A percentile compares a stretch with the other conserved stretches of the same genome.
Conservation (phyloP, 1,139 yeast genomes). For the Saccharomyces hybrid region DNA sequence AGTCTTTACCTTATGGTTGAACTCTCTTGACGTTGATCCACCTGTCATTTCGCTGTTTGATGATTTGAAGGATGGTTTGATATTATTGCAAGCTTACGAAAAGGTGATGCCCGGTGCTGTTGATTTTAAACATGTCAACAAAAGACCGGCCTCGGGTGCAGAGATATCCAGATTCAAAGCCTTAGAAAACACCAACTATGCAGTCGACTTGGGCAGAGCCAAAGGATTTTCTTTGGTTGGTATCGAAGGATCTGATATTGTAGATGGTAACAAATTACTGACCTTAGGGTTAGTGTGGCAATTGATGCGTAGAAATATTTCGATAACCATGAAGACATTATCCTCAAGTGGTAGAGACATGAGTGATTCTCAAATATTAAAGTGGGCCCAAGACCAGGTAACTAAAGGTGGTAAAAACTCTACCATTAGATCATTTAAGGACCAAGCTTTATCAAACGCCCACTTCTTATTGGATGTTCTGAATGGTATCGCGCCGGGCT, state of each 20-base stretch:
- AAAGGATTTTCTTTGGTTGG: constrained; percentile 92
- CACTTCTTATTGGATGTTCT: constrained; percentile 82
- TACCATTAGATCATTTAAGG: constrained; percentile 77
- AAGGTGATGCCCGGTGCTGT: constrained; percentile 94
- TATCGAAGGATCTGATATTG: constrained; percentile 95
- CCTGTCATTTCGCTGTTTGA: constrained; percentile 87
- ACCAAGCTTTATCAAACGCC: constrained; percentile 65
- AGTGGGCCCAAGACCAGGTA: constrained; percentile 89
- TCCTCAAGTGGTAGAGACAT: constrained; percentile 67
- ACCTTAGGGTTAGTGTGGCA: constrained; percentile 98
- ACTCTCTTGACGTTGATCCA: constrained; percentile 92
- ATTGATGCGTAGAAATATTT: constrained; percentile 93
- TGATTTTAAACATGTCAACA: constrained; percentile 71
- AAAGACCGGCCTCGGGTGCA: constrained; percentile 62
- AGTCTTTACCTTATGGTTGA: constrained; percentile 95
- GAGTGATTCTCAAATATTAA: constrained; percentile 76
- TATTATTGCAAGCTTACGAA: constrained; percentile 86
- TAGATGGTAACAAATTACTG: constrained; percentile 84
- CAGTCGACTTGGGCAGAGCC: constrained; percentile 91
- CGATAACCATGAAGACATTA: constrained; percentile 68
- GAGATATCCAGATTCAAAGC: constrained; percentile 89
- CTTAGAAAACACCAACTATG: constrained; percentile 91
- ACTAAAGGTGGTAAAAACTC: constrained; percentile 72
- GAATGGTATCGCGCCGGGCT: constrained; percentile 93
- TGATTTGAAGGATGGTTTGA: constrained; percentile 89